Percentiles rank a stretch among this genome's conserved stretches.
These are phyloP conservation scores for Baudoinia panamericana DNA, from an alignment of 495 filamentous ascomycete genomes.

Conservation along the genomic window DNA sequence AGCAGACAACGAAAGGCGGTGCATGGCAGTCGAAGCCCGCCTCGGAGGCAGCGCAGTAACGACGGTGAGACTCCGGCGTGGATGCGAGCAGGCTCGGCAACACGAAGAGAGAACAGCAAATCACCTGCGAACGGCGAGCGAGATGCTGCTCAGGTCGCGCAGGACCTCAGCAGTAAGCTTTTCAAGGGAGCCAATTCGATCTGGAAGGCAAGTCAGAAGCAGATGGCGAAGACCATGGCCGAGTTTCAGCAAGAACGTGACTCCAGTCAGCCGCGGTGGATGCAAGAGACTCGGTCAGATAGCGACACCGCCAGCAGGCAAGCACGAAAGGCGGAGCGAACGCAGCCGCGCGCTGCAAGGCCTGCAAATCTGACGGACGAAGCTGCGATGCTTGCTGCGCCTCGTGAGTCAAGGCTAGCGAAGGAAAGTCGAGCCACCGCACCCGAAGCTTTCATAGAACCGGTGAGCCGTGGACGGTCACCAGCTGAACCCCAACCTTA, in stretches of 20 bases:
- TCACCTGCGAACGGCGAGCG: slow-evolving; percentile 51
- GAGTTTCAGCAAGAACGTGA: slow-evolving; percentile 83
- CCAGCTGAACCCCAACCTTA: slow-evolving; percentile 6
- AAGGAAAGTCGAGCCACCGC: neutral
- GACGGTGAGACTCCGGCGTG: slow-evolving; percentile 34
- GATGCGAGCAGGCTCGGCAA: slow-evolving; percentile 33
- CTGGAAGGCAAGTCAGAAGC: slow-evolving; percentile 90
- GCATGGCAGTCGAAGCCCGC: slow-evolving; percentile 25
- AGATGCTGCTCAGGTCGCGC: slow-evolving; percentile 68
- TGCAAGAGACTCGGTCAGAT: slow-evolving; percentile 50
- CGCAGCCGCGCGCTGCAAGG: neutral
- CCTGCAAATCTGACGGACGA: slow-evolving; percentile 59
- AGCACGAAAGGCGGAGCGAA: slow-evolving; percentile 9
- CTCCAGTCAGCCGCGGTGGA: slow-evolving; percentile 83
- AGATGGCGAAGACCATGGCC: slow-evolving; percentile 83
- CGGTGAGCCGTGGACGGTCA: slow-evolving; percentile 10
- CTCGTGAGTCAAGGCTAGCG: slow-evolving; percentile 30
- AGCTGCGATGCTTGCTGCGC: slow-evolving; percentile 73
- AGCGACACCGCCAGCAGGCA: slow-evolving; percentile 3
- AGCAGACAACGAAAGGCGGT: slow-evolving; percentile 25
- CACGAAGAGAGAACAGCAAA: slow-evolving; percentile 37
- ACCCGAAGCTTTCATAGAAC: neutral
- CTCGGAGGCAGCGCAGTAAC: slow-evolving; percentile 27
- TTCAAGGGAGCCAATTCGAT: slow-evolving; percentile 88
- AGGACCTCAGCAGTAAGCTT: slow-evolving; percentile 67